These are phyloP conservation scores for Aspergillus oerlinghausenensis DNA, from an alignment of 2,329 filamentous ascomycete genomes.

Conservation along the genomic window DNA sequence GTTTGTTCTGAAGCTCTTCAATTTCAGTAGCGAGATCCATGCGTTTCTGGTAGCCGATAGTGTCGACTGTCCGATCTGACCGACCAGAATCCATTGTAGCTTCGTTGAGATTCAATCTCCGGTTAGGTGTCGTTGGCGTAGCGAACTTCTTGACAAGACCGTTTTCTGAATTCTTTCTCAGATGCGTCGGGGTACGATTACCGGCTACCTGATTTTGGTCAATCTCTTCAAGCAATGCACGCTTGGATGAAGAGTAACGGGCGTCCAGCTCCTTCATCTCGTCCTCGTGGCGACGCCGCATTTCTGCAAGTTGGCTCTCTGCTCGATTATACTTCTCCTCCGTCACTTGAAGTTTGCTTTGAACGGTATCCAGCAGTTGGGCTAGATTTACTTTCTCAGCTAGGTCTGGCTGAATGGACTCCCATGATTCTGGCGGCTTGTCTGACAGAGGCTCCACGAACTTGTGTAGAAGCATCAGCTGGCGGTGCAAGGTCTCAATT, in stretches of 20 bases:
- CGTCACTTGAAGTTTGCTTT: constrained; percentile 79
- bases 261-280: constrained; percentile 63
- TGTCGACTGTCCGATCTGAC: constrained; percentile 81
- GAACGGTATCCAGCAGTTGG: constrained; percentile 80
- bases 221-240: constrained; percentile 80
- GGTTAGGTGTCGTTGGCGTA: constrained; percentile 71
- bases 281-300: constrained; percentile 69
- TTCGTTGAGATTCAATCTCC: constrained; percentile 63
- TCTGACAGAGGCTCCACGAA: constrained; percentile 74
- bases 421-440: constrained; percentile 62
- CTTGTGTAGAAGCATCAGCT: constrained; percentile 77
- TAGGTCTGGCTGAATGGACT: constrained; percentile 66
- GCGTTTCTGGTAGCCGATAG: constrained; percentile 75
- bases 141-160: constrained; percentile 58
- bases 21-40: constrained; percentile 89
- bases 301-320: constrained; percentile 73
- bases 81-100: constrained; percentile 67
- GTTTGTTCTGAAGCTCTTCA: constrained; percentile 87
- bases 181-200: constrained; percentile 69
- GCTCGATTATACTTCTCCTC: constrained; percentile 75
- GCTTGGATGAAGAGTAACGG: constrained; percentile 59
- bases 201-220: constrained; percentile 72
- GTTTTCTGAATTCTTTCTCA: constrained; percentile 57
- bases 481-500: constrained; percentile 70
- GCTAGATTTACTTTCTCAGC: constrained; percentile 67